Evolutionary conservation across 306 rosid genomes (phyloP).

Genomic region (Cucumis melo): DNA sequence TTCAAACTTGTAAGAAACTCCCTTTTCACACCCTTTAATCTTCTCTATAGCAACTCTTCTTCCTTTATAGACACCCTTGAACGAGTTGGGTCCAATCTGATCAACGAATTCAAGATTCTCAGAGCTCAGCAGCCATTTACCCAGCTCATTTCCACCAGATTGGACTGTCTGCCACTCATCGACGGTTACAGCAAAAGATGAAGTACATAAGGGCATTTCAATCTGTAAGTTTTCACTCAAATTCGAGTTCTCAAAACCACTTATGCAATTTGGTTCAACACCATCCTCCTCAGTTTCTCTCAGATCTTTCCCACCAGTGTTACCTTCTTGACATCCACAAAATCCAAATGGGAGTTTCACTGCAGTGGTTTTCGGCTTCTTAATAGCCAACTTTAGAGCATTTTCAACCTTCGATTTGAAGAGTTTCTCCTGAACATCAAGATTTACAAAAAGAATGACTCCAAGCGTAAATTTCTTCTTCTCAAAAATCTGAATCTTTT

Average conservation of each 20-base stretch:
- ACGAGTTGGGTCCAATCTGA: constrained; percentile 66
- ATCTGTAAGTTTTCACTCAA: constrained; percentile 40
- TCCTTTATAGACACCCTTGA: constrained; percentile 75
- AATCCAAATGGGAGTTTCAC: constrained; percentile 89
- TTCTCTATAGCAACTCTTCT: constrained; percentile 82
- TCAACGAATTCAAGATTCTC: constrained; percentile 60
- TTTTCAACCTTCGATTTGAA: constrained; percentile 51
- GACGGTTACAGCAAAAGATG: constrained; percentile 48
- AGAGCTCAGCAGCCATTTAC: constrained; percentile 74
- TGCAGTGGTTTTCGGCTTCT: constrained; percentile 44
- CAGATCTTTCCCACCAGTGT: constrained; percentile 47
- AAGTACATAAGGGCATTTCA: constrained; percentile 55
- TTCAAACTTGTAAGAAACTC: constrained; percentile 66
- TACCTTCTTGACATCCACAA: constrained; percentile 95
- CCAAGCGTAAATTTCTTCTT: constrained; percentile 76
- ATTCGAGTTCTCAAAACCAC: constrained; percentile 40
- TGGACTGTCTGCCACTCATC: constrained; percentile 94
- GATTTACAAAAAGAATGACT: constrained; percentile 46
- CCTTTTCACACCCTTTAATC: constrained; percentile 92
- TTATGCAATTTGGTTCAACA: constrained; percentile 30
- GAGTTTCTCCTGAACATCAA: constrained; percentile 48
- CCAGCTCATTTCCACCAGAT: constrained; percentile 46
- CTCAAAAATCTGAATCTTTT: constrained; percentile 84
- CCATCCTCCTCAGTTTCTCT: constrained; percentile 60
- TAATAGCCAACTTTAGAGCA: constrained; percentile 56